Conservation (phyloP, 345 rosid species). For the Stellera chamaejasme region DNA sequence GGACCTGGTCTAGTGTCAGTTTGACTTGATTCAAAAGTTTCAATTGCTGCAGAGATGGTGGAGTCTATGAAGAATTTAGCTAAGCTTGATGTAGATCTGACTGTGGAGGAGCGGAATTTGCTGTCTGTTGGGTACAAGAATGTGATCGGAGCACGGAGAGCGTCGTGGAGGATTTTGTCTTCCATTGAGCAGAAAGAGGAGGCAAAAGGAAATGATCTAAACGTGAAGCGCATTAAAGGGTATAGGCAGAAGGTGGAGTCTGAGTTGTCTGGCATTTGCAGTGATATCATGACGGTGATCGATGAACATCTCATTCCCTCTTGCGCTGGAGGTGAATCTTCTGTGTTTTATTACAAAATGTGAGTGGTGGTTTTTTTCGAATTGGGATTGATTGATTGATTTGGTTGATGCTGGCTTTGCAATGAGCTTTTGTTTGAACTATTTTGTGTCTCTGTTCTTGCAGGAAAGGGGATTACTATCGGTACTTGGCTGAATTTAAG, state of each 20-base stretch:
- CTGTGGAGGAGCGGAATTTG: slow-evolving; percentile 48
- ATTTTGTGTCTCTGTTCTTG: slow-evolving; percentile 13
- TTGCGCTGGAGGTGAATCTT: slow-evolving; percentile 46
- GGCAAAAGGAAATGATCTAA: slow-evolving; percentile 41
- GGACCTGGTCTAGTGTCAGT: background rate
- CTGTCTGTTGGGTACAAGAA: slow-evolving; percentile 56
- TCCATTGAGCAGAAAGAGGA: slow-evolving; percentile 52
- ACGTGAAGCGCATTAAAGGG: slow-evolving; percentile 44
- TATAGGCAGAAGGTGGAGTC: slow-evolving; percentile 56
- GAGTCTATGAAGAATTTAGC: slow-evolving; percentile 46
- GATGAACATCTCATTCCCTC: slow-evolving; percentile 68
- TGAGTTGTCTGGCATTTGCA: slow-evolving; percentile 43
- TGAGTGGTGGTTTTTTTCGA: slow-evolving; percentile 11
- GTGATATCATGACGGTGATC: slow-evolving; percentile 48
- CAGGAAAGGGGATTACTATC: slow-evolving; percentile 74
- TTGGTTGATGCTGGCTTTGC: background rate
- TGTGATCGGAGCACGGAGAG: slow-evolving; percentile 50
- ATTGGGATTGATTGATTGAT: background rate
- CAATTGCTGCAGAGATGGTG: slow-evolving; percentile 35
- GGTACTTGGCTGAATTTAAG: slow-evolving; percentile 59
- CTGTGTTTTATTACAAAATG: slow-evolving; percentile 63
- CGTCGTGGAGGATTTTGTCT: slow-evolving; percentile 49
- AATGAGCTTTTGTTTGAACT: slow-evolving; percentile 6
- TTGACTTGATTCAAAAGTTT: background rate
- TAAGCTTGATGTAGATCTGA: slow-evolving; percentile 41